These are phyloP conservation scores for Sporothrix protearum DNA, from an alignment of 2,329 filamentous ascomycete genomes.

Conservation along the genomic window DNA sequence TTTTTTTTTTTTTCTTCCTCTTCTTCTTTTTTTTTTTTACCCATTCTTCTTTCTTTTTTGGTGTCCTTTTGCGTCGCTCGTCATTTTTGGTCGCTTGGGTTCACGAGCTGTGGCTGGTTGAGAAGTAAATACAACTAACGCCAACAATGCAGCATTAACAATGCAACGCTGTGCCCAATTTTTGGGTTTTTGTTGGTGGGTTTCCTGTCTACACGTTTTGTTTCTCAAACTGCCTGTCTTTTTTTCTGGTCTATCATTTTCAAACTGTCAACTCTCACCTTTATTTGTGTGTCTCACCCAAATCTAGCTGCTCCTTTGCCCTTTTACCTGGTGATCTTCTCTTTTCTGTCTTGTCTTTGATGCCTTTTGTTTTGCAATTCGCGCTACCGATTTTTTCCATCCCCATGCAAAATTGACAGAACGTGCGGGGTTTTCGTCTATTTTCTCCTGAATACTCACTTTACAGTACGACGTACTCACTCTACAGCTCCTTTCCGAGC, in stretches of 20 bases:
- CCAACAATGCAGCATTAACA: background rate
- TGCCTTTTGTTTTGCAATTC: background rate
- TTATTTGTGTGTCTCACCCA: background rate
- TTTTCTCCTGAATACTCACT: background rate
- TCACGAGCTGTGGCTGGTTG: background rate
- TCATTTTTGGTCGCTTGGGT: background rate
- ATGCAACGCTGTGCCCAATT: background rate
- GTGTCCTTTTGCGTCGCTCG: background rate
- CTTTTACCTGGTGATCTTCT: background rate
- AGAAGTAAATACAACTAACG: background rate
- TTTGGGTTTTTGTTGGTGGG: background rate
- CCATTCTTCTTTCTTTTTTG: background rate
- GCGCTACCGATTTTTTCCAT: background rate
- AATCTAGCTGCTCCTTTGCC: background rate
- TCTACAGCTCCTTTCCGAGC: background rate
- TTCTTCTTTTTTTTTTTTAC: background rate
- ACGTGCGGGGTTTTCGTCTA: background rate
- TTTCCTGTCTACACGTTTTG: background rate
- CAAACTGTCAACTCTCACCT: background rate
- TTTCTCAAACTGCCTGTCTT: background rate
- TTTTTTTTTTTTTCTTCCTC: background rate
- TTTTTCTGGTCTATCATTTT: background rate
- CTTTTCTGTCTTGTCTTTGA: background rate
- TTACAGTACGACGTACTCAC: background rate
- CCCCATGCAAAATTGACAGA: constrained; percentile 1